phyloP scores from a whole-genome alignment of 2,329 filamentous ascomycete species.

The Colletotrichum chlorophyti region DNA sequence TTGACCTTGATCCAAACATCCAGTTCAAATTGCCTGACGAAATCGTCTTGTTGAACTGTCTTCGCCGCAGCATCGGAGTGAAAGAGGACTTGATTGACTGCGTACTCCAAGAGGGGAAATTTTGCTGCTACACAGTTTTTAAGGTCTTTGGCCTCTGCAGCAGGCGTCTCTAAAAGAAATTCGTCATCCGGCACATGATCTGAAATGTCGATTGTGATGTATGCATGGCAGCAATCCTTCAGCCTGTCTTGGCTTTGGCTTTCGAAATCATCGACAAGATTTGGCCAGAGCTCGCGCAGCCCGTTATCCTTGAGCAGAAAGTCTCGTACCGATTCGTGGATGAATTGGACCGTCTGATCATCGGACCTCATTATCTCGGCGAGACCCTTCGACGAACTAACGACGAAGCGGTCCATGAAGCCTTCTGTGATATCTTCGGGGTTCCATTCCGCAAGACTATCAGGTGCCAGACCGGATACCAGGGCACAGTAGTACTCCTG shows the following conservation, averaged over 20 bases:
- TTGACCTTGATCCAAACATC: not conserved
- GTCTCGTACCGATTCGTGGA: slow-evolving; percentile 53
- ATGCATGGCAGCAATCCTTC: not conserved
- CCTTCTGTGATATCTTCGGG: slow-evolving; percentile 32
- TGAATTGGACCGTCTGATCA: slow-evolving; percentile 49
- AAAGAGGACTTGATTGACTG: not conserved
- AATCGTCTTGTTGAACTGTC: not conserved
- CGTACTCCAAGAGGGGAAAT: slow-evolving; percentile 11
- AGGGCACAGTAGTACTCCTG: slow-evolving; percentile 47
- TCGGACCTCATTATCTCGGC: slow-evolving; percentile 44
- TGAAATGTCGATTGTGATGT: not conserved
- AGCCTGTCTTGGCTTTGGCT: not conserved
- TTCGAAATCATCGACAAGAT: not conserved
- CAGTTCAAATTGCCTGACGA: fast-evolving
- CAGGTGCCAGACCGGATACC: slow-evolving; percentile 32
- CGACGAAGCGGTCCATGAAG: slow-evolving; percentile 34
- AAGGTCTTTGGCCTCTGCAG: fast-evolving
- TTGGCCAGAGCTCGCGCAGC: not conserved
- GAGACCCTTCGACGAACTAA: slow-evolving; percentile 53
- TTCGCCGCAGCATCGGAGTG: not conserved
- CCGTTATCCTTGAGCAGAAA: slow-evolving; percentile 39
- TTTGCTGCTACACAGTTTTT: not conserved
- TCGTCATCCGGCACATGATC: not conserved
- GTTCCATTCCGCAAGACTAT: slow-evolving; percentile 32
- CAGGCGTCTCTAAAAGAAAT: not conserved